Base-by-base conservation (phyloP, 2,329 filamentous ascomycete genomes). In the Stylonectria norvegica region DNA sequence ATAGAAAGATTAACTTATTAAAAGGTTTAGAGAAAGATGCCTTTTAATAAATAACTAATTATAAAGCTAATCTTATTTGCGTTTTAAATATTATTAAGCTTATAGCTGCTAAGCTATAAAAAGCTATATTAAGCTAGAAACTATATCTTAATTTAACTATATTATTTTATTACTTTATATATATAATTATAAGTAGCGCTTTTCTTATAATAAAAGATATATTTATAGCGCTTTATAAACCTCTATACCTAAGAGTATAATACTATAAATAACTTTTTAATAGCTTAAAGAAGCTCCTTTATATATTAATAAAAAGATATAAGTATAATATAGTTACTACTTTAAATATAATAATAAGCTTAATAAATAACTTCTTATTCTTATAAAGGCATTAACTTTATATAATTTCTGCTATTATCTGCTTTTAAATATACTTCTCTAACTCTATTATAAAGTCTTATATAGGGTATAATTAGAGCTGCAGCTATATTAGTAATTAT, bases 21-120 rank as follows among this genome's bases (percentile, higher is more conserved):
- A 8, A 14, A 34, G 19, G 15, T 39, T 3, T 27, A 34, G n/a
- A 39, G 4, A 7, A 16, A 5, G 19, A 38, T 38, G 18, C 20
- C 25, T 15, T 3, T 39, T 10, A 16, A 20, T 20, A 39, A 11
- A 39, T 32, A 33, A 5, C n/a, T 34, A 15, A 39, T 19, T 34
- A 39, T 39, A 39, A 39, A 33, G 14, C 18, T 28, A 39, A 23
- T 33, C 14, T 34, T 25, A 27, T 39, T 34, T 22, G 32, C 30
- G 23, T 39, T 39, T 9, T 34, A 39, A 32, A 39, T 39, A 39
- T 39, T 33, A 10, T 5, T 19, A 25, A 12, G 7, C 12, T 25
- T 7, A 25, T 25, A 25, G 22, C 22, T 25, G 12, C 12, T 25
- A 25, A 25, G 22, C 22, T 25, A 25, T 25, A n/a, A n/a, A n/a